Base-by-base conservation (phyloP, 768 basidiomycete species). In the Russula foetens region DNA sequence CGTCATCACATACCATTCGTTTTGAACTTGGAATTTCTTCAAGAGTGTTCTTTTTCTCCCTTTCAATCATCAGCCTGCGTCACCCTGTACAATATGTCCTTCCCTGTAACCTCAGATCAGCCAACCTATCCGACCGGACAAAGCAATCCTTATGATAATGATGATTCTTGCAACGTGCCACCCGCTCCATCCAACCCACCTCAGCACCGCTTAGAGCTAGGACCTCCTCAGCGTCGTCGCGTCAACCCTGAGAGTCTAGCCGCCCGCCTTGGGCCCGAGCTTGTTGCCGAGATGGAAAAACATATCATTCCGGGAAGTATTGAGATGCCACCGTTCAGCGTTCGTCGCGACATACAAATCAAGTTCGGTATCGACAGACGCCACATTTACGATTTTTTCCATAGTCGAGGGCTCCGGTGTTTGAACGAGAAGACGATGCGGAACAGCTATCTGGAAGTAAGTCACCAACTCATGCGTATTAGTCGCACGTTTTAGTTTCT, bases 361-460 rank as follows among this genome's bases (percentile, higher is more conserved):
- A 80, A 84, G 48, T 86, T 86, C 69, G 76, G 75, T 60, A 84
- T 87, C 59, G 86, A 89, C 69, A 76, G 87, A 64, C 75, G 87
- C 65, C 86, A 87, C 66, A 83, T 89, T 63, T 89, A 89, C 68
- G 87, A 89, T 71, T 88, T 88, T 70, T 88, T 86, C 72, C 87
- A 88, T 71, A 79, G 77, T 67, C 74, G 77, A 67, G 81, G 76
- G 57, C 59, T 71, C 33, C 68, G 71, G n/a, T 71, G 54, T 43
- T 54, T 62, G 38, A 65, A 58, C 56, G 58, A 69, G 67, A 50
- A 67, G 26, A 28, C 50, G 1, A 55, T 61, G 59, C 66, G 59
- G 33, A 68, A 51, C 59, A 63, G 44, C 49, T 46, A n/a, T 26
- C 24, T 47, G 14, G 65, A 66, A 41, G 63, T 66, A 56, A 43